Conservation (phyloP, 805 yeast genomes). For the Candida ortonii region DNA sequence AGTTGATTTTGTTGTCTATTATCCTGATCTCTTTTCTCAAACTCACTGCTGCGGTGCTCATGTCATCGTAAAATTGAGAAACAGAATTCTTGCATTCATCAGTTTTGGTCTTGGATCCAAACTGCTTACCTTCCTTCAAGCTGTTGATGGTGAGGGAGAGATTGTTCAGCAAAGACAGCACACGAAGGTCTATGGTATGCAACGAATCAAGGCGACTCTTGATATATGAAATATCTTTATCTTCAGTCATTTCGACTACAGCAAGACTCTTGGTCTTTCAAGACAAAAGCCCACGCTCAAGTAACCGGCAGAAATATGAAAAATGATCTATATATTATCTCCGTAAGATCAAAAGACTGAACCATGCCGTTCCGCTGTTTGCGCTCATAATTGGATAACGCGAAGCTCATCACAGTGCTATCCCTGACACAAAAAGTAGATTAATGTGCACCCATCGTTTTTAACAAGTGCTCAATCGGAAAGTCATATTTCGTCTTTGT, state of each 20-base stretch:
- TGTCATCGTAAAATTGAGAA: constrained; percentile 46
- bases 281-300: constrained; percentile 12
- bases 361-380: too few species aligned
- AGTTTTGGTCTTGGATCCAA: constrained; percentile 25
- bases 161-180: constrained; percentile 50
- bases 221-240: constrained; percentile 33
- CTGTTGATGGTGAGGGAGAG: constrained; percentile 47
- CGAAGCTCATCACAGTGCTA: too few species aligned
- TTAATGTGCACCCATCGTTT: too few species aligned
- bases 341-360: too few species aligned
- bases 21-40: constrained; percentile 65
- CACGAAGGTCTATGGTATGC: constrained; percentile 47
- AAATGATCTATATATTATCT: too few species aligned
- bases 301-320: constrained; percentile 1
- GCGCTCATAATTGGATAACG: too few species aligned
- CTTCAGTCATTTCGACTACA: constrained; percentile 1
- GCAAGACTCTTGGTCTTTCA: too few species aligned
- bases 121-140: constrained; percentile 33
- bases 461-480: too few species aligned
- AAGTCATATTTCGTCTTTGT: too few species aligned
- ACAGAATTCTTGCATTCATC: constrained; percentile 43
- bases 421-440: too few species aligned
- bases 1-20: constrained; percentile 58
- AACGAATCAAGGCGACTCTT: constrained; percentile 52
- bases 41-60: constrained; percentile 57